Percentiles rank a stretch among this genome's conserved stretches.
These are phyloP conservation scores for Pistacia atlantica DNA, from an alignment of 345 rosid species.

Conservation along the genomic window DNA sequence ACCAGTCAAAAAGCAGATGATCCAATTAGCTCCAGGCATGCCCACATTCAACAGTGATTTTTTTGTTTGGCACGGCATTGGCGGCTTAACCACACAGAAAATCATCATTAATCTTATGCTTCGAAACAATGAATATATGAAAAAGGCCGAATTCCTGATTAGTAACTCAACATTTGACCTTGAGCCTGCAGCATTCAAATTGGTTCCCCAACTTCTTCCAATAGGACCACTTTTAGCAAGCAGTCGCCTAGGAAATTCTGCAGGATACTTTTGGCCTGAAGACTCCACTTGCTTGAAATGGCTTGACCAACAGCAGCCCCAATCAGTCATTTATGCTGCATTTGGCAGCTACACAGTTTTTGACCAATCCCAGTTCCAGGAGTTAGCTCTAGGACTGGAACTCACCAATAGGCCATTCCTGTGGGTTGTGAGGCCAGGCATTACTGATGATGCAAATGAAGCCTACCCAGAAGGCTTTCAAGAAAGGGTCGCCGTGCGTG, in stretches of 20 bases:
- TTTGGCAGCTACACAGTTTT: conserved; percentile 43
- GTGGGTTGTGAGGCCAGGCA: conserved; percentile 23
- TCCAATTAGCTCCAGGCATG: conserved; percentile 17
- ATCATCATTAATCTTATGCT: neutral
- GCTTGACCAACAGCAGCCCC: conserved; percentile 32
- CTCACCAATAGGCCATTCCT: conserved; percentile 21
- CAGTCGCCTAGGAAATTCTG: conserved; percentile 19
- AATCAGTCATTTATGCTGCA: conserved; percentile 45
- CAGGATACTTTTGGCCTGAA: conserved; percentile 37
- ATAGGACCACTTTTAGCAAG: conserved; percentile 36
- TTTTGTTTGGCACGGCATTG: neutral
- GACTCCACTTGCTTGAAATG: conserved; percentile 36
- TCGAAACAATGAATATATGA: neutral
- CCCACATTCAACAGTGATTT: neutral
- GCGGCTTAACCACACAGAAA: neutral
- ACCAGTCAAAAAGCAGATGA: neutral
- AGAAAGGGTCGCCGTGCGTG: neutral
- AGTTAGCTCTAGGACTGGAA: conserved; percentile 42
- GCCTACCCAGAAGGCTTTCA: conserved; percentile 21
- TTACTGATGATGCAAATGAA: conserved; percentile 13
- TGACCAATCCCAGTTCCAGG: conserved; percentile 27
- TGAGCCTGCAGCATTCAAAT: conserved; percentile 30
- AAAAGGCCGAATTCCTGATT: neutral
- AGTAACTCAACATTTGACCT: conserved; percentile 40
- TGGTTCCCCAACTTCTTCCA: conserved; percentile 23